A percentile compares a stretch with the other conserved stretches of the same genome.
Evolutionary conservation across 139 green algal genomes (phyloP).

Genomic region (Mychonastes homosphaera): DNA sequence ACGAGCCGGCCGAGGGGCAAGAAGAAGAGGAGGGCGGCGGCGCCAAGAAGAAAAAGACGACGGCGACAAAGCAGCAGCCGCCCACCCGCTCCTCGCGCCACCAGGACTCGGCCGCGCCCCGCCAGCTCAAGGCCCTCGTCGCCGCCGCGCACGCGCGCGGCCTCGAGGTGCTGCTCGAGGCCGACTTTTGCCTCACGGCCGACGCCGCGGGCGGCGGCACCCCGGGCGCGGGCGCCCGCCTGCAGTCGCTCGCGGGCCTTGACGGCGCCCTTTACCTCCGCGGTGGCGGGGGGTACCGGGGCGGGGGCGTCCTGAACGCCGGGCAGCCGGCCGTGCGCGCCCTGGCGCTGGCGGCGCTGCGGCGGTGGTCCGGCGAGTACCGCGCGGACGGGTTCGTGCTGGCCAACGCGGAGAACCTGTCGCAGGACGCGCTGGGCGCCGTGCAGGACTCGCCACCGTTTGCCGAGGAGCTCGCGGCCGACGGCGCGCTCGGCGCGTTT

Average conservation of each 20-base stretch:
- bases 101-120: conserved; percentile 28
- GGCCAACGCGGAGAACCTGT: conserved; percentile 69
- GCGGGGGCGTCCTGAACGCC: conserved; percentile 49
- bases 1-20: background rate
- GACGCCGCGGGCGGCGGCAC: conserved; percentile 28
- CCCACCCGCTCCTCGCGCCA: conserved; percentile 11
- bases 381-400: conserved; percentile 70
- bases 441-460: conserved; percentile 61
- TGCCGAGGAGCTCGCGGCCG: conserved; percentile 46
- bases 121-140: conserved; percentile 51
- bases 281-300: background rate
- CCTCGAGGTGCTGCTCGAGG: conserved; percentile 58
- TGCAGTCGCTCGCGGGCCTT: conserved; percentile 43
- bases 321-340: conserved; percentile 50
- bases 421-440: conserved; percentile 40
- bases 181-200: conserved; percentile 65
- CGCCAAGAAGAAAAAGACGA: too few species aligned
- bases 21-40: too few species aligned
- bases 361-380: conserved; percentile 53
- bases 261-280: conserved; percentile 48
- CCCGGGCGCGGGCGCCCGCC: conserved; percentile 42
- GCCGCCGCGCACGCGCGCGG: conserved; percentile 39
- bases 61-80: too few species aligned
- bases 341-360: conserved; percentile 43
- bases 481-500: conserved; percentile 20